phyloP scores from a whole-genome alignment of 2,329 filamentous ascomycete genomes.

The Fonsecaea pedrosoi region DNA sequence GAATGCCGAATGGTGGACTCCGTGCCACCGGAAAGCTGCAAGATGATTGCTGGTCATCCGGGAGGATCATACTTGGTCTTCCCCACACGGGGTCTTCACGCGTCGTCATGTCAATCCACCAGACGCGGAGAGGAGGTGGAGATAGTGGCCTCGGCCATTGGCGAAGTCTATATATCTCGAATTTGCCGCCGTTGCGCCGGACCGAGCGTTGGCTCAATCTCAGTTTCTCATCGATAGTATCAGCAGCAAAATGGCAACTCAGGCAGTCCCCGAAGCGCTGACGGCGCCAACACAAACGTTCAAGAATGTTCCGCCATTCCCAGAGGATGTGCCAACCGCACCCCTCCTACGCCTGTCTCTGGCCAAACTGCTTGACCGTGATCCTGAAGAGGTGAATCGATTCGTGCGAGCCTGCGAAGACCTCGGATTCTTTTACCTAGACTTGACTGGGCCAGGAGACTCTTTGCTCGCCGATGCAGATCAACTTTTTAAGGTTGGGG shows the following conservation, averaged over 20 bases:
- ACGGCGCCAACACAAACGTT: conserved; percentile 31
- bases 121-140: conserved; percentile 29
- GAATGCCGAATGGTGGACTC: background rate
- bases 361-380: conserved; percentile 46
- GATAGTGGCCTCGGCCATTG: conserved; percentile 13
- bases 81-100: conserved; percentile 19
- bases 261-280: conserved; percentile 30
- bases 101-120: conserved; percentile 20
- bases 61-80: conserved; percentile 11
- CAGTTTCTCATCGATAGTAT: background rate
- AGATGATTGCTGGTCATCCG: background rate
- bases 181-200: conserved; percentile 9
- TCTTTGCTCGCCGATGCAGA: conserved; percentile 54
- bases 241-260: conserved; percentile 25
- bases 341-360: conserved; percentile 54
- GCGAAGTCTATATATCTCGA: conserved; percentile 10
- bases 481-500: conserved; percentile 55
- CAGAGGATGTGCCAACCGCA: conserved; percentile 51
- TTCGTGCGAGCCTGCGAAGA: conserved; percentile 53
- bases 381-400: conserved; percentile 45
- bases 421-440: conserved; percentile 65
- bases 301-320: conserved; percentile 48
- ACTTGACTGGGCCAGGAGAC: conserved; percentile 52
- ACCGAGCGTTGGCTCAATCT: background rate
- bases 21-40: background rate